Evolutionary conservation across 306 rosid genomes (phyloP).

Genomic region (Medicago lupulina): DNA sequence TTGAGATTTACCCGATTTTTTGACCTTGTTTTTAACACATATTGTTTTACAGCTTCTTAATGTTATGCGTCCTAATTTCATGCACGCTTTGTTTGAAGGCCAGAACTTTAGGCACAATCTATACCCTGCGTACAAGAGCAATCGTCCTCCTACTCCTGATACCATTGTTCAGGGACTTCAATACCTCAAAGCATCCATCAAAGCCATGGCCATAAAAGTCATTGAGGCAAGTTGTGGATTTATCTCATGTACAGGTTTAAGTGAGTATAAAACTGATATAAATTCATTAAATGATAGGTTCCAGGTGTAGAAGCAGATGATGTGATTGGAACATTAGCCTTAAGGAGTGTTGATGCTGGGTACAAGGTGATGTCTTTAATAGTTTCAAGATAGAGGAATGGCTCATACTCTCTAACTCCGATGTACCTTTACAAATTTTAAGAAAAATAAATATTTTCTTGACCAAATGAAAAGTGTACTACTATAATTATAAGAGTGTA

Average conservation of each 20-base stretch:
- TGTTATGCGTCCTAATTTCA: constrained; percentile 36
- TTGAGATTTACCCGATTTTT: constrained; percentile 24
- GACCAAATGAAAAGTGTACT: constrained; percentile 23
- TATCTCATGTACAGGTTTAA: constrained; percentile 31
- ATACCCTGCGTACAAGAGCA: constrained; percentile 90
- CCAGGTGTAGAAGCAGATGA: constrained; percentile 99
- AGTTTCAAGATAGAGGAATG: constrained; percentile 30
- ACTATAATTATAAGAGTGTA: constrained; percentile 10
- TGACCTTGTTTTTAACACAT: constrained; percentile 7
- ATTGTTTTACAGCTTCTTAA: constrained; percentile 34
- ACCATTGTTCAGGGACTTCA: constrained; percentile 98
- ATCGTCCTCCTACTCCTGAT: constrained; percentile 96
- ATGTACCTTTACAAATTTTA: neutral
- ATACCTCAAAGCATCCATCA: constrained; percentile 91
- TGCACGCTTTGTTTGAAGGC: constrained; percentile 58
- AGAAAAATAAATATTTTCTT: constrained; percentile 22
- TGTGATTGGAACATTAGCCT: constrained; percentile 95
- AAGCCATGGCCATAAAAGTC: constrained; percentile 89
- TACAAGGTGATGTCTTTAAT: constrained; percentile 72
- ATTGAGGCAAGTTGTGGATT: constrained; percentile 70
- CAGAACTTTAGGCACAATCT: constrained; percentile 86
- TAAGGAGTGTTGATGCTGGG: constrained; percentile 80
- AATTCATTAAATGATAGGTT: constrained; percentile 63
- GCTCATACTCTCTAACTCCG: constrained; percentile 3
- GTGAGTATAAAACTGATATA: constrained; percentile 36